Evolutionary conservation across 1,284 basidiomycete species (phyloP), one percentile per base, ranked within the genome.

Genomic region (Wallemia ichthyophaga): DNA sequence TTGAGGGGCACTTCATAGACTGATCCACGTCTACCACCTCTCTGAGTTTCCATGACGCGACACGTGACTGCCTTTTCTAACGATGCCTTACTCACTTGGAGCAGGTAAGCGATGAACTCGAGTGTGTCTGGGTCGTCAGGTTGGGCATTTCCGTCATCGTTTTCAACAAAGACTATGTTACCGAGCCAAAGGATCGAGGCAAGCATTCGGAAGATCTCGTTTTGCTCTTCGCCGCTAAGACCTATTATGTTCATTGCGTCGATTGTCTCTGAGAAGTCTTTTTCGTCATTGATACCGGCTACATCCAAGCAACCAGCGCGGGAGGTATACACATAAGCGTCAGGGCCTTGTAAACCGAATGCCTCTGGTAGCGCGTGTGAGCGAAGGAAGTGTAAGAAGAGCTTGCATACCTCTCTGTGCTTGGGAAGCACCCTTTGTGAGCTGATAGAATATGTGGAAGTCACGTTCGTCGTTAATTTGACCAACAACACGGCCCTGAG

Each of bases 371-470:
- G n/a, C n/a, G n/a, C n/a, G n/a, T n/a, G n/a, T n/a, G n/a, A n/a
- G n/a, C n/a, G n/a, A n/a, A n/a, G n/a, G n/a, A n/a, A n/a, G n/a
- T n/a, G n/a, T n/a, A n/a, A n/a, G n/a, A n/a, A n/a, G n/a, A n/a
- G n/a, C n/a, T n/a, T n/a, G n/a, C n/a, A n/a, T n/a, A n/a, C n/a
- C n/a, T 70, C 88, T 78, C 70, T 95, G 87, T 59, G 82, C 82
- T 56, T 81, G 75, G 2, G 83, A 80, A 2, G 94, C 94, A 3
- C 82, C 89, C 70, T 96, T 98, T 53, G 94, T 95, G 70, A 98
- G 92, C 69, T 99, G 94, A 71, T 98, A 99, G 74, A 99, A 98
- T 63, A 99, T 94, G 69, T 99, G 94, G 71, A 99, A 99, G 70
- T 94, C 87, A 62, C 94, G 80, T 71, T 99, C 94, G 65, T 87